Evolutionary conservation across 129 eudicot genomes (phyloP).

Genomic region (Flaveria sonorensis): DNA sequence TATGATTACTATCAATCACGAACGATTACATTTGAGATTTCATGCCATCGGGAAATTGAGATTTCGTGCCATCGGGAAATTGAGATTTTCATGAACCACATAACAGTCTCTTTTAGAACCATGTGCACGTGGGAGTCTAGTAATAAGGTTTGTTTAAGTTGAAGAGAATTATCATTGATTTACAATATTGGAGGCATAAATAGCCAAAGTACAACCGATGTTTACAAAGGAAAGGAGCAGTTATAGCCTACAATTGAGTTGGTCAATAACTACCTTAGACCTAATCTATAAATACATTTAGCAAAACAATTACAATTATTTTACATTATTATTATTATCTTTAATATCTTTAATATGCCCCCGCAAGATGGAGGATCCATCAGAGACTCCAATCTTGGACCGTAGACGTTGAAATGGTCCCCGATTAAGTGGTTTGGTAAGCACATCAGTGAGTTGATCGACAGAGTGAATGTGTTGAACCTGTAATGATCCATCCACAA

Average conservation of each 20-base stretch:
- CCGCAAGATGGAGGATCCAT: neutral
- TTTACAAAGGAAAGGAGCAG: neutral
- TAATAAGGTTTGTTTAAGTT: no score
- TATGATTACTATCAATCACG: no score
- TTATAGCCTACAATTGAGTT: neutral
- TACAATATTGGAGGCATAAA: neutral
- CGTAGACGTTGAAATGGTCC: conserved; percentile 8
- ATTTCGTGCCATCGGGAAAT: no score
- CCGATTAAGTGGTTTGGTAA: conserved; percentile 15
- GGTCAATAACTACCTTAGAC: neutral
- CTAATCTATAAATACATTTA: neutral
- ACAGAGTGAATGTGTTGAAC: conserved; percentile 1
- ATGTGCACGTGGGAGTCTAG: no score
- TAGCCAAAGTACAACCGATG: neutral
- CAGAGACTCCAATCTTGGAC: no score
- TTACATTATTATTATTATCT: neutral
- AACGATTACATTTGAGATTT: no score
- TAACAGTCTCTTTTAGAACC: no score
- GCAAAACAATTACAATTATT: neutral
- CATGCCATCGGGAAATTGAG: no score
- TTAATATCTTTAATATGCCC: conserved; percentile 8
- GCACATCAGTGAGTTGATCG: neutral
- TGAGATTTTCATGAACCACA: no score
- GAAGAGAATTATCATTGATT: no score
- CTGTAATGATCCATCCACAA: neutral